Conservation (phyloP, 2,329 filamentous ascomycete species). For the Didymella pinodella region DNA sequence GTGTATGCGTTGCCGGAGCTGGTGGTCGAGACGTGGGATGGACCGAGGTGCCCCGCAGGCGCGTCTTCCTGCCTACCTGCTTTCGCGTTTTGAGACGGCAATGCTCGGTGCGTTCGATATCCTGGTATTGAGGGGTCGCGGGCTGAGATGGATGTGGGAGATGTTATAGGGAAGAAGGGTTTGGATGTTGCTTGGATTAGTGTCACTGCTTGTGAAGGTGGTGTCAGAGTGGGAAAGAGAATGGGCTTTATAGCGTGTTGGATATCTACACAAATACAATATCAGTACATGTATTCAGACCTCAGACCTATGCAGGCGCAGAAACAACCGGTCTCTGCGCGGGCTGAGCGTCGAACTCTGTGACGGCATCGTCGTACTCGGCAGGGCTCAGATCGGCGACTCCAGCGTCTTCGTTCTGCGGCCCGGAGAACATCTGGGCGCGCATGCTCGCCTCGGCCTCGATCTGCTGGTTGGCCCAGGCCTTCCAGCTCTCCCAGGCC, state of each 20-base stretch:
- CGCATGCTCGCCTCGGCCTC: constrained; percentile 57
- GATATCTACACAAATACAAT: constrained; percentile 22
- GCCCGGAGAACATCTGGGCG: constrained; percentile 52
- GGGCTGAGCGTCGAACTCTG: constrained; percentile 40
- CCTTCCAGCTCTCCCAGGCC: constrained; percentile 84
- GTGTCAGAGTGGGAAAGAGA: too few relatives aligned
- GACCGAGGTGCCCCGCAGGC: constrained; percentile 19
- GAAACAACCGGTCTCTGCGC: constrained; percentile 31
- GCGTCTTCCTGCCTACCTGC: constrained; percentile 1
- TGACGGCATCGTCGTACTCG: constrained; percentile 43
- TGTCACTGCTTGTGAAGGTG: too few relatives aligned
- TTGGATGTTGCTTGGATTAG: not conserved
- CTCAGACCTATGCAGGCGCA: constrained; percentile 39
- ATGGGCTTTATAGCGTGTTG: too few relatives aligned
- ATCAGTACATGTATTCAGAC: constrained; percentile 18
- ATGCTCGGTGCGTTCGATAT: constrained; percentile 5
- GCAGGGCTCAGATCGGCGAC: constrained; percentile 28
- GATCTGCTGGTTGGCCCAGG: constrained; percentile 70
- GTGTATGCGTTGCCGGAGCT: constrained; percentile 9
- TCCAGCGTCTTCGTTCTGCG: constrained; percentile 40
- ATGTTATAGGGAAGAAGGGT: too few relatives aligned
- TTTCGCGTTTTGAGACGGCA: not conserved
- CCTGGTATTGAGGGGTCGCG: not conserved
- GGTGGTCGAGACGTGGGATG: constrained; percentile 4
- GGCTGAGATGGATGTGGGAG: not conserved